phyloP scores from a whole-genome alignment of 805 yeast genomes.

The Tetrapisispora iriomotensis region DNA sequence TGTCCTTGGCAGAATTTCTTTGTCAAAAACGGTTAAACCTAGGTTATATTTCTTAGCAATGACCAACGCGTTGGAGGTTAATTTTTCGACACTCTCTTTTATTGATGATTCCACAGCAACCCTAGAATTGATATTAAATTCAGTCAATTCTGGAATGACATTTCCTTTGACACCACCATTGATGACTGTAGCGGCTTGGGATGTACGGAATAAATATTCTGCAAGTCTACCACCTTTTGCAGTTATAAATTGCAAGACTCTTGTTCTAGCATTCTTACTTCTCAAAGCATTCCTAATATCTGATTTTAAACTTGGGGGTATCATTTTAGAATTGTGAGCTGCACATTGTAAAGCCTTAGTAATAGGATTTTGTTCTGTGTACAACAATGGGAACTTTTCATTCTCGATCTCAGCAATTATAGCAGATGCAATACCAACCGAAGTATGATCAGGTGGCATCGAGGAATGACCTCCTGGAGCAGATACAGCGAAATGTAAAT shows the following conservation, averaged over 20 bases:
- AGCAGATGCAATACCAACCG: constrained; percentile 64
- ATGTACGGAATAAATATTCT: constrained; percentile 33
- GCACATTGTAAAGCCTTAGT: constrained; percentile 47
- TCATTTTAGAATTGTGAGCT: constrained; percentile 38
- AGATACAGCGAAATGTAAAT: constrained; percentile 39
- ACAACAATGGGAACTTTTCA: constrained; percentile 35
- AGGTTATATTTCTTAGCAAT: constrained; percentile 41
- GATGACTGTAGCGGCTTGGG: constrained; percentile 60
- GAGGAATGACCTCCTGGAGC: constrained; percentile 78
- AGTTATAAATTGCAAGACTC: constrained; percentile 1
- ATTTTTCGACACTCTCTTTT: constrained; percentile 33
- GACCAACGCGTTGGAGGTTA: constrained; percentile 28
- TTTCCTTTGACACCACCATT: constrained; percentile 68
- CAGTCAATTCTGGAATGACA: constrained; percentile 61
- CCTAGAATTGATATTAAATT: constrained; percentile 52
- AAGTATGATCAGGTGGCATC: constrained; percentile 71
- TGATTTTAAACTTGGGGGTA: constrained; percentile 16
- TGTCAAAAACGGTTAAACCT: constrained; percentile 32
- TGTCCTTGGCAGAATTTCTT: constrained; percentile 18
- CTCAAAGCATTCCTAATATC: constrained; percentile 29
- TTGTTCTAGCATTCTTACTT: constrained; percentile 13
- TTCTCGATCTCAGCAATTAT: constrained; percentile 47
- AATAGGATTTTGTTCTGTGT: constrained; percentile 47
- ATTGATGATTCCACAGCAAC: constrained; percentile 47
- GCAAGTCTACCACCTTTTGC: constrained; percentile 12